Evolutionary conservation across 106 monocot species (phyloP).

Genomic region (Dioscorea dumetorum): DNA sequence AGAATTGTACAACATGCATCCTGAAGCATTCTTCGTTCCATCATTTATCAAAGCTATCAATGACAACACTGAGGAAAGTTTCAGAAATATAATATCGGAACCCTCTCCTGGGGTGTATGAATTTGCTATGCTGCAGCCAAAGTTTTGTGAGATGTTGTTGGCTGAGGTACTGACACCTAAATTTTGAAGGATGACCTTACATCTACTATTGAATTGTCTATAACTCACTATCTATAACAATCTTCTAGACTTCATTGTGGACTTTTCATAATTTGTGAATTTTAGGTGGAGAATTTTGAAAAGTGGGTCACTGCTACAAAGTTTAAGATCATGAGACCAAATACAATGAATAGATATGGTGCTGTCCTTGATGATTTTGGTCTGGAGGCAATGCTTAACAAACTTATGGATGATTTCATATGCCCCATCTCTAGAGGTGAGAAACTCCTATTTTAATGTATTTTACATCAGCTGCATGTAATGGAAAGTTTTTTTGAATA

Average conservation of each 20-base stretch:
- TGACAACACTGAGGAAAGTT: conserved; percentile 65
- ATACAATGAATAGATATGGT: conserved; percentile 95
- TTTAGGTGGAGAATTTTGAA: conserved; percentile 88
- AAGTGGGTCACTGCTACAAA: conserved; percentile 61
- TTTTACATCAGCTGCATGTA: not conserved
- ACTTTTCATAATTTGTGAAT: not conserved
- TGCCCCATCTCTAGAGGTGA: conserved; percentile 84
- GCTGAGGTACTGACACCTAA: conserved; percentile 61
- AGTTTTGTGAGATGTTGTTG: conserved; percentile 68
- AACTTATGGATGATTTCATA: conserved; percentile 84
- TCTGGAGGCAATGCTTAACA: conserved; percentile 87
- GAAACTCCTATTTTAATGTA: not conserved
- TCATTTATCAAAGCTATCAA: conserved; percentile 75
- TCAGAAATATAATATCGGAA: conserved; percentile 77
- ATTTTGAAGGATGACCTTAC: not conserved
- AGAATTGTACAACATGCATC: conserved; percentile 60
- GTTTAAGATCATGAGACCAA: conserved; percentile 88
- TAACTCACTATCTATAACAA: no score
- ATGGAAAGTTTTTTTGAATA: not conserved
- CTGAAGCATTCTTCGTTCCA: conserved; percentile 64
- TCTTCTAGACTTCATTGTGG: no score
- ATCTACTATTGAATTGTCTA: no score
- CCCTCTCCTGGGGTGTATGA: conserved; percentile 81
- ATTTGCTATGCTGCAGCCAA: conserved; percentile 87
- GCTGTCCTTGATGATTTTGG: conserved; percentile 99